Base-by-base conservation (phyloP, 192 early-diverging fungal genomes). In the Diversispora epigaea region DNA sequence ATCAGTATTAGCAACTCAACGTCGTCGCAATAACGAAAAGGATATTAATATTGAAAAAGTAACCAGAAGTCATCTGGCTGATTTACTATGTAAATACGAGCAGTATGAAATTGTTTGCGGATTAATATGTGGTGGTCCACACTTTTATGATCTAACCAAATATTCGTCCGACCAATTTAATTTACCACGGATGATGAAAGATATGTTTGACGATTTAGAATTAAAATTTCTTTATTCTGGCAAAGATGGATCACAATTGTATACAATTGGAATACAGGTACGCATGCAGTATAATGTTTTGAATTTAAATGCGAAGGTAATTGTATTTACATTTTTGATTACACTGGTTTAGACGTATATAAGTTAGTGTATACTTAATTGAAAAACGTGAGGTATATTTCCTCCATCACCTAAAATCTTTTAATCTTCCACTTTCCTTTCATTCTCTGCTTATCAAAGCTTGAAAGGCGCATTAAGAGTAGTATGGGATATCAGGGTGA, bases 111-210 rank as follows among this genome's bases (percentile, higher is more conserved):
- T 77, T 47, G 39, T 17, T 17, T 77, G 66, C 21, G 40, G 25
- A 22, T 40, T 77, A 4, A 54, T 15, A 17, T 60, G 54, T 32
- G 76, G 76, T 61, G 76, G 67, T 21, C 67, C 76, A 9, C 14
- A 77, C 39, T 8, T 6, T 2, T 70, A 55, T 3, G 44, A 71
- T 49, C 14, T 77, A 11, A 77, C 76, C 1, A 77, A 77, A 39
- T 41, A 57, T 7, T 55, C 76, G 3, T 77, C 76, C 1, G 76
- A 77, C 45, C 54, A 68, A 21, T 77, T 70, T 43, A 55, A 77
- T 3, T 68, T 77, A 7, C 50, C 52, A 40, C 44, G 76, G 40
- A 77, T 77, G 4, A 77, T 77, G 67, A 77, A 77, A 14, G 76
- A 77, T 17, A 77, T 77, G 76, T 15, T 70, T 4, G 75, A 76